Evolutionary conservation across 148 eudicot genomes (phyloP).

Genomic region (Cornus controversa): DNA sequence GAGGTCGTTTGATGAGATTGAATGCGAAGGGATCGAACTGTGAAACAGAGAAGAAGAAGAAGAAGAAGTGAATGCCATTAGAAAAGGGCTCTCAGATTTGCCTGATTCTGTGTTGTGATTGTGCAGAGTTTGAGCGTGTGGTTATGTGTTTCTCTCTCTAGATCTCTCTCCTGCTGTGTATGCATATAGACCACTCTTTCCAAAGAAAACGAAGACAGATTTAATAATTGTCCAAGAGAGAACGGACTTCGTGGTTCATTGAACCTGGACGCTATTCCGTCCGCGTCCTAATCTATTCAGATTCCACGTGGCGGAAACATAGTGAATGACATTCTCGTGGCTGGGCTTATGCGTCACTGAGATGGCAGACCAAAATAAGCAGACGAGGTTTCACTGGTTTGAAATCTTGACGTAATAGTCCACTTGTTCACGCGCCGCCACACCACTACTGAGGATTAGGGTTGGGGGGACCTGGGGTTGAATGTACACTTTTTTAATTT

Average conservation of each 20-base stretch:
- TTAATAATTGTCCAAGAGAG: neutral
- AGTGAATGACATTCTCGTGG: neutral
- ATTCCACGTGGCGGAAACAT: neutral
- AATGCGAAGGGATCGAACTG: neutral
- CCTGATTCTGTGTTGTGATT: neutral
- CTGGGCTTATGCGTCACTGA: neutral
- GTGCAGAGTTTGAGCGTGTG: neutral
- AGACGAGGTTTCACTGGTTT: too few species aligned
- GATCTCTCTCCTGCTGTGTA: neutral
- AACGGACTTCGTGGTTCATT: constrained; percentile 4
- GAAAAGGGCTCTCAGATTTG: neutral
- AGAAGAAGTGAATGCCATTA: constrained; percentile 6
- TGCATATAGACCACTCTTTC: too few species aligned
- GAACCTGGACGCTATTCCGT: constrained; percentile 14
- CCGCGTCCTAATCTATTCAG: neutral
- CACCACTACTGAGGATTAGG: too few species aligned
- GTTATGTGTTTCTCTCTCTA: neutral
- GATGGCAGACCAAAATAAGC: neutral
- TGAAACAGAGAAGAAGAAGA: constrained; percentile 7
- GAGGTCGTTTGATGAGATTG: constrained; percentile 6
- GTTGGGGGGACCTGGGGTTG: too few species aligned
- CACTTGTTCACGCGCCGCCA: too few species aligned
- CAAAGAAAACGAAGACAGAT: neutral
- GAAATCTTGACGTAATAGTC: neutral
- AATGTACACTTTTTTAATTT: too few species aligned